These are phyloP conservation scores for Nannizziopsis arthrosporioides DNA, from an alignment of 2,329 filamentous ascomycete species.

Conservation along the genomic window DNA sequence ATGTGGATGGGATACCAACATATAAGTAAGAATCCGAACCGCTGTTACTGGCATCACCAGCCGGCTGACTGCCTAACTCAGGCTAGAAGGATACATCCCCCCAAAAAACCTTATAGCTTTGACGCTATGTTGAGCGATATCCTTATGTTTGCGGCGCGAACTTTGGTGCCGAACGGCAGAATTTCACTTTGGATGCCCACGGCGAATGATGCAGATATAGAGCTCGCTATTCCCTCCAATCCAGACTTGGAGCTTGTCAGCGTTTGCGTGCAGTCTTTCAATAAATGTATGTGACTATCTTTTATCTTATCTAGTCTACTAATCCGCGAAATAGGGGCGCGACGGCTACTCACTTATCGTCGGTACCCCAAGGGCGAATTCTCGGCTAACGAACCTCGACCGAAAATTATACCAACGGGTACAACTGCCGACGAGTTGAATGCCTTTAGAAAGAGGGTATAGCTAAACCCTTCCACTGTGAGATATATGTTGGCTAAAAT, in stretches of 20 bases:
- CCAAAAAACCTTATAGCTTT: constrained; percentile 88
- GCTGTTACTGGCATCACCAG: not conserved
- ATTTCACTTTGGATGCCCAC: constrained; percentile 97
- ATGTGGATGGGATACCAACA: constrained; percentile 53
- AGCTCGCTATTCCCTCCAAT: constrained; percentile 66
- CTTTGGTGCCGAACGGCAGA: constrained; percentile 65
- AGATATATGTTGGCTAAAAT: not conserved
- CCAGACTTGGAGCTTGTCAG: constrained; percentile 60
- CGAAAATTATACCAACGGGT: constrained; percentile 31
- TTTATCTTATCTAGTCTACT: not conserved
- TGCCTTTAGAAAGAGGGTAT: constrained; percentile 47
- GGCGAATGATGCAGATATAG: constrained; percentile 63
- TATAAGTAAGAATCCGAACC: constrained; percentile 45
- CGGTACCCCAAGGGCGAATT: constrained; percentile 49
- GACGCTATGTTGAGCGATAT: constrained; percentile 82
- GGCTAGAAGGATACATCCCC: constrained; percentile 63
- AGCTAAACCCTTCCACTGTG: not conserved
- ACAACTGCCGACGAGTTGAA: constrained; percentile 56
- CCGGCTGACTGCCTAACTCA: constrained; percentile 17
- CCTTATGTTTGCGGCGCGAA: constrained; percentile 64
- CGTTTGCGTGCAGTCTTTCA: constrained; percentile 76
- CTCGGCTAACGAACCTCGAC: constrained; percentile 22
- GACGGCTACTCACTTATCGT: constrained; percentile 75
- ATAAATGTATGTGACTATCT: constrained; percentile 54
- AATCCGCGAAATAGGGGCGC: constrained; percentile 52